Base-by-base conservation (phyloP, 177 flowering plant genomes). In the Tripterygium wilfordii region DNA sequence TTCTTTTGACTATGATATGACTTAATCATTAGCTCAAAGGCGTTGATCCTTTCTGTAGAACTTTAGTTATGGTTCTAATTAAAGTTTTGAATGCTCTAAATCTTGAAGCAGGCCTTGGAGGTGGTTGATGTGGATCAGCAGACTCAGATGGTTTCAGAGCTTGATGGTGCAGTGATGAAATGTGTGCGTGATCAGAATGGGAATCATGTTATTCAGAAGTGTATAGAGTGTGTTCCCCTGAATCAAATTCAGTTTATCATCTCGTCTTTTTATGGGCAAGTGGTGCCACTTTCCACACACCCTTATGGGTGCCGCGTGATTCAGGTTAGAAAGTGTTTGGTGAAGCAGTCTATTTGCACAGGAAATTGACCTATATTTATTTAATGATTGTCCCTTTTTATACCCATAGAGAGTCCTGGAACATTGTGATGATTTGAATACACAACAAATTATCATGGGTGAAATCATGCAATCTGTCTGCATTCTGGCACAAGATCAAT, bases 151-250 rank as follows among this genome's bases (percentile, higher is more conserved):
- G 95, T 77, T 41, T 58, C 72, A 46, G 98, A 91, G 86, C 95
- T 88, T 45, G 82, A 80, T 71, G 92, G 96, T 60, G 70, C 87
- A 26, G 65, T 91, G 19, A 78, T 88, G 86, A 81, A 80, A 70
- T 91, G 98, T 65, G 85, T 91, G 25, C 86, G 82, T 57, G 98
- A 91, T 74, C 98, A 88, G 65, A 88, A 88, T 76, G 98, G 98
- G 31, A 91, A 91, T 66, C 96, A 91, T 74, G 98, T 88, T 27
- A 85, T 91, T 45, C 98, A 91, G 65, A 88, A 91, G 68, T 81
- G 90, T 57, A 83, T 91, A 38, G 95, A 91, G 66, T 80, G 92
- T 62, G 74, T 91, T 23, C 92, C 98, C 53, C 84, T 82, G 71
- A 86, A 88, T 63, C 67, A 59, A 30, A 85, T 91, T 64, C 90